A percentile compares a stretch with the other conserved stretches of the same genome.
phyloP scores from a whole-genome alignment of 371 early-diverging fungal genomes.

The Cokeromyces recurvatus region DNA sequence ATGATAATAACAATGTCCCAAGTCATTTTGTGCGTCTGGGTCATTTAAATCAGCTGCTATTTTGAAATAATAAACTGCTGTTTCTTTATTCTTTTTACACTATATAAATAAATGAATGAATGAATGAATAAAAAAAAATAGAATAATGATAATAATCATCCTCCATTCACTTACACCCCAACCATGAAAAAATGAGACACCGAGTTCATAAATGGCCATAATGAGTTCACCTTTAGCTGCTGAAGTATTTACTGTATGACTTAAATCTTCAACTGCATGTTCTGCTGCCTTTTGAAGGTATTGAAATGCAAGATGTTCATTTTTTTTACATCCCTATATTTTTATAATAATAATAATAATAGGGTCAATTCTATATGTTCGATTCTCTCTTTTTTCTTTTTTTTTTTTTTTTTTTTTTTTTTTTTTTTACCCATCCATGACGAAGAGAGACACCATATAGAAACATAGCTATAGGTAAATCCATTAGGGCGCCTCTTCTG shows the following conservation, averaged over 20 bases:
- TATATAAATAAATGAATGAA: neutral
- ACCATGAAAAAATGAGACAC: constrained; percentile 81
- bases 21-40: constrained; percentile 77
- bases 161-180: constrained; percentile 71
- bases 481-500: constrained; percentile 57
- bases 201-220: constrained; percentile 84
- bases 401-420: too few relatives aligned
- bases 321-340: constrained; percentile 59
- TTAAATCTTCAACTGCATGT: constrained; percentile 56
- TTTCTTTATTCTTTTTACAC: constrained; percentile 68
- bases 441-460: constrained; percentile 79
- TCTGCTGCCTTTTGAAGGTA: constrained; percentile 78
- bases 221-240: constrained; percentile 59
- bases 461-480: constrained; percentile 71
- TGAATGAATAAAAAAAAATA: too few relatives aligned
- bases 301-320: constrained; percentile 61
- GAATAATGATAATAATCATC: too few relatives aligned
- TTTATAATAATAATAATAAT: too few relatives aligned
- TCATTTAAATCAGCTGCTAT: constrained; percentile 85
- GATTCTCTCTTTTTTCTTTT: too few relatives aligned
- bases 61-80: constrained; percentile 85
- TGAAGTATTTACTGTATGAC: constrained; percentile 14
- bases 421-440: constrained; percentile 68
- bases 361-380: too few relatives aligned
- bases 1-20: constrained; percentile 71